These are phyloP conservation scores for Rhododendron molle DNA, from an alignment of 148 eudicot species.

Conservation along the genomic window DNA sequence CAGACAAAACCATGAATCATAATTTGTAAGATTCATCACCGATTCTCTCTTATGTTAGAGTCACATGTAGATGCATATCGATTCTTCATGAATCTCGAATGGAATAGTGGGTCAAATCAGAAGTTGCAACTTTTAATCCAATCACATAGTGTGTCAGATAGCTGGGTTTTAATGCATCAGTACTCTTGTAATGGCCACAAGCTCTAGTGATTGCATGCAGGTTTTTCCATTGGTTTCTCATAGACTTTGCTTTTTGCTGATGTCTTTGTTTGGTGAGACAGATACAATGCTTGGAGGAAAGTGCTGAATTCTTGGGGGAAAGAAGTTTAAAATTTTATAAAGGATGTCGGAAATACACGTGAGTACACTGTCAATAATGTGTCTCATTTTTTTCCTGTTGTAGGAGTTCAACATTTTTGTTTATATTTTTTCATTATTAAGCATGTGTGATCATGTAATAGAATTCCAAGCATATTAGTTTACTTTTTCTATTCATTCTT, in stretches of 20 bases:
- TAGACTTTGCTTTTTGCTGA: constrained; percentile 3
- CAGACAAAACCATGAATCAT: neutral
- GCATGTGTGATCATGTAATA: neutral
- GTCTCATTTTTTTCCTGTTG: neutral
- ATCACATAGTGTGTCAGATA: neutral
- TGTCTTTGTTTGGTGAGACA: constrained; percentile 28
- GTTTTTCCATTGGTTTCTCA: neutral
- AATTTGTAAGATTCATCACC: neutral
- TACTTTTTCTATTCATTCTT: neutral
- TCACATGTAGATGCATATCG: neutral
- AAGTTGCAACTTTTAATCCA: neutral
- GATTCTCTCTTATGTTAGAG: neutral
- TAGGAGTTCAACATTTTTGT: neutral
- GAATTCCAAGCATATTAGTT: neutral
- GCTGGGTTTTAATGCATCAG: neutral
- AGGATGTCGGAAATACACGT: constrained; percentile 98
- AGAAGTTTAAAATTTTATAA: constrained; percentile 85
- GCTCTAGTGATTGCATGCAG: neutral
- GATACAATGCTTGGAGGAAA: constrained; percentile 88
- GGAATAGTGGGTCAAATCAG: neutral
- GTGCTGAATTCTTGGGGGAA: constrained; percentile 88
- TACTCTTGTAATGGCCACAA: neutral
- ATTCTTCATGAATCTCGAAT: neutral
- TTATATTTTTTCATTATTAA: neutral
- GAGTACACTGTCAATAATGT: constrained; percentile 21